A percentile compares a stretch with the other conserved stretches of the same genome.
Conservation (phyloP, 2,329 filamentous ascomycete species). For the Talaromyces sp. region DNA sequence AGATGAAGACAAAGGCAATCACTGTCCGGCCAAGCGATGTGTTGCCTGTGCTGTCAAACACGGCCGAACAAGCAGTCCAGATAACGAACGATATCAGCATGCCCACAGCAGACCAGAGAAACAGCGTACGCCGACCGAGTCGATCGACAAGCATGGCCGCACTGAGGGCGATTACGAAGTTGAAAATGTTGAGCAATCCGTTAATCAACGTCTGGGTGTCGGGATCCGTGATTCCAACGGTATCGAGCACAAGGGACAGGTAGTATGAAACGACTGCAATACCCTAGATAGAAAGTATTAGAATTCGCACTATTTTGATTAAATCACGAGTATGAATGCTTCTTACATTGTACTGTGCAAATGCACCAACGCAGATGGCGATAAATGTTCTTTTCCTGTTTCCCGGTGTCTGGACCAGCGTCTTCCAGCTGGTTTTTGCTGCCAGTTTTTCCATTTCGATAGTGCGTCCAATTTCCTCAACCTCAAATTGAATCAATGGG, state of each 20-base stretch:
- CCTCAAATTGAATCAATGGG: conserved; percentile 39
- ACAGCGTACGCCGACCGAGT: neutral
- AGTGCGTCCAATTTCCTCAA: conserved; percentile 35
- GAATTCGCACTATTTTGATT: neutral
- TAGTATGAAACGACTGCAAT: conserved; percentile 29
- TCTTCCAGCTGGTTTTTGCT: conserved; percentile 32
- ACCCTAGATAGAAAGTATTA: conserved; percentile 13
- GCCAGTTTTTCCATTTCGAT: conserved; percentile 26
- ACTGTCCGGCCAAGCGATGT: neutral
- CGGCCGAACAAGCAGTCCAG: conserved; percentile 14
- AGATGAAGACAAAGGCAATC: conserved; percentile 12
- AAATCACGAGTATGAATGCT: neutral
- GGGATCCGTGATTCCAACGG: conserved; percentile 35
- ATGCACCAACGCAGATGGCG: conserved; percentile 17
- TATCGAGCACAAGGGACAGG: conserved; percentile 34
- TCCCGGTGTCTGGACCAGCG: conserved; percentile 31
- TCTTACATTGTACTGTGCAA: conserved; percentile 20
- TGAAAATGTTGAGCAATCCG: conserved; percentile 24
- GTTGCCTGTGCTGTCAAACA: conserved; percentile 11
- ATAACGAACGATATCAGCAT: conserved; percentile 10
- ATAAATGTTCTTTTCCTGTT: conserved; percentile 33
- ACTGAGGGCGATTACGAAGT: conserved; percentile 11
- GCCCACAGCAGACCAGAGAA: neutral
- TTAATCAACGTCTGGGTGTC: conserved; percentile 38
- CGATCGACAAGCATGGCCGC: neutral